Evolutionary conservation across 345 rosid genomes (phyloP).

Genomic region (Litchi chinensis): DNA sequence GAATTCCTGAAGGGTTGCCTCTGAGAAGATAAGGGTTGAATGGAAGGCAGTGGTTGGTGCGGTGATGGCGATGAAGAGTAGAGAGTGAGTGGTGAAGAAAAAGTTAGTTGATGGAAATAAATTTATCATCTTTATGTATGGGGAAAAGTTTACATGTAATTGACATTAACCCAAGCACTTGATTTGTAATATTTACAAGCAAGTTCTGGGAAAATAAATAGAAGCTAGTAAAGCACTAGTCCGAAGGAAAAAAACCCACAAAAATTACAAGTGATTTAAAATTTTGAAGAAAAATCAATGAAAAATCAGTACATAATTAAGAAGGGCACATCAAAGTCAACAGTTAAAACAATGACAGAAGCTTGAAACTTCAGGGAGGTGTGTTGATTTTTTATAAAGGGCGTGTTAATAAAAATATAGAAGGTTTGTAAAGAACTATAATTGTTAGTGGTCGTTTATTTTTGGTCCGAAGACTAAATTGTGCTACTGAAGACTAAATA

Average conservation of each 20-base stretch:
- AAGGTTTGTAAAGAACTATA: background rate
- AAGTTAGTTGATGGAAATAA: background rate
- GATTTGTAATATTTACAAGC: too few relatives aligned
- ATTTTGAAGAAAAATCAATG: background rate
- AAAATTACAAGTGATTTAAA: background rate
- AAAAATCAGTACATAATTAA: too few relatives aligned
- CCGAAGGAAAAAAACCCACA: background rate
- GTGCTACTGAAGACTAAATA: too few relatives aligned
- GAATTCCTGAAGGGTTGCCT: background rate
- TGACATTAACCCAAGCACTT: background rate
- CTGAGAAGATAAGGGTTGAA: background rate
- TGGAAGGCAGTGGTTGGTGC: background rate
- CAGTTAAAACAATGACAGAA: background rate
- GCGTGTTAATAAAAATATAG: background rate
- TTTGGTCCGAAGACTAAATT: too few relatives aligned
- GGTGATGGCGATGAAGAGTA: background rate
- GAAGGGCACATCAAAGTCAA: background rate
- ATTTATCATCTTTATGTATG: background rate
- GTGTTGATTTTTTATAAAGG: too few relatives aligned
- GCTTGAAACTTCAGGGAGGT: background rate
- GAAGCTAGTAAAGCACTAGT: background rate
- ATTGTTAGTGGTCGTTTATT: too few relatives aligned
- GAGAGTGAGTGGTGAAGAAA: background rate
- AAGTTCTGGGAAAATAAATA: background rate
- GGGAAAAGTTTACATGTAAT: background rate